A percentile compares a stretch with the other conserved stretches of the same genome.
Evolutionary conservation across 176 grass and related monocot species (phyloP).

Genomic region (Bonia amplexicaulis): DNA sequence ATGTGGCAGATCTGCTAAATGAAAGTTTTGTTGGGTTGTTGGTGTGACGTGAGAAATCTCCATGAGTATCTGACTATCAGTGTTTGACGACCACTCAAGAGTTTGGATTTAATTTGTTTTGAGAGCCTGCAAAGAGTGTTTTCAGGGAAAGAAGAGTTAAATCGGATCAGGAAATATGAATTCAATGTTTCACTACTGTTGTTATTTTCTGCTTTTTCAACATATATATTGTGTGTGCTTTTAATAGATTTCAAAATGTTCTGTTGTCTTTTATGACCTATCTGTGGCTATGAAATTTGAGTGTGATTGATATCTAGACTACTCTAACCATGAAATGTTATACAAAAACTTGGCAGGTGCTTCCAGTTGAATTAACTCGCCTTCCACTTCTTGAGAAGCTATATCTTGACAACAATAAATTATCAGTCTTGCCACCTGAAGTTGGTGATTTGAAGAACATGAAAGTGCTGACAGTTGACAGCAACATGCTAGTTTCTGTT

Average conservation of each 20-base stretch:
- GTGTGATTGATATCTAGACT: neutral
- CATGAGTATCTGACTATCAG: neutral
- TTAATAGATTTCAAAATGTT: neutral
- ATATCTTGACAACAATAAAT: slow-evolving; percentile 87
- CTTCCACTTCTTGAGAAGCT: slow-evolving; percentile 84
- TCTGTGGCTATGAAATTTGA: neutral
- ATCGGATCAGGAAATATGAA: neutral
- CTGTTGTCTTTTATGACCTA: slow-evolving; percentile 6
- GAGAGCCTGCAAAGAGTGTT: neutral
- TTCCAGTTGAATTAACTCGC: slow-evolving; percentile 86
- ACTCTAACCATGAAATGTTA: slow-evolving; percentile 28
- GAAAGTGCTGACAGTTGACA: slow-evolving; percentile 80
- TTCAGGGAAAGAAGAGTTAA: neutral
- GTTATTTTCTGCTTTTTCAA: neutral
- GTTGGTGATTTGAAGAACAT: slow-evolving; percentile 83
- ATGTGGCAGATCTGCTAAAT: neutral
- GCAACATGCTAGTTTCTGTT: slow-evolving; percentile 90
- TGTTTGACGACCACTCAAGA: neutral
- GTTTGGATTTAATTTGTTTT: neutral
- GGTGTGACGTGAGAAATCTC: neutral
- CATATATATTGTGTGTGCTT: neutral
- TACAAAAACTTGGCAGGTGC: slow-evolving; percentile 49
- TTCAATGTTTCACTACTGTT: neutral
- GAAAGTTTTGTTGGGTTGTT: neutral
- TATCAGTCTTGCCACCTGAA: slow-evolving; percentile 86